These are phyloP conservation scores for Coprinellus aureogranulatus DNA, from an alignment of 768 basidiomycete species.

Conservation along the genomic window DNA sequence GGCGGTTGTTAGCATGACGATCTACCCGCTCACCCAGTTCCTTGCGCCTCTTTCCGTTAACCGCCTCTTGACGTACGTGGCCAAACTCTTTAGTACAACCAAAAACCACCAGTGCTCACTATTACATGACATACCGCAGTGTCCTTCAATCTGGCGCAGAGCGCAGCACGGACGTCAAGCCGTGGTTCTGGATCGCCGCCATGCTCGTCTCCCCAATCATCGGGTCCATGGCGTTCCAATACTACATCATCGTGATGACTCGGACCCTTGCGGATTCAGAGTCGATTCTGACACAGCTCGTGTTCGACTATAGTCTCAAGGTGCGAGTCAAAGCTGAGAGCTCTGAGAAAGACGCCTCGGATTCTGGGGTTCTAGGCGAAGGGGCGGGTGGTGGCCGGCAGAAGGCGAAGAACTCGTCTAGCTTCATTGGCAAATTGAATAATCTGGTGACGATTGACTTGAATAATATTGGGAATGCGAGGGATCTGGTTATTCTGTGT, in stretches of 20 bases:
- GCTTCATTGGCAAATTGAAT: constrained; percentile 72
- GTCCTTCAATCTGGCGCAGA: constrained; percentile 21
- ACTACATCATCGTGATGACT: constrained; percentile 41
- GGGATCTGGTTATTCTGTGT: constrained; percentile 11
- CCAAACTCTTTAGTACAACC: background rate
- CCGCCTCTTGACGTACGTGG: constrained; percentile 33
- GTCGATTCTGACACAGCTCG: constrained; percentile 37
- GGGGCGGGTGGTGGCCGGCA: background rate
- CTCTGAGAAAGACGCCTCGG: constrained; percentile 4
- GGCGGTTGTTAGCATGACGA: constrained; percentile 23
- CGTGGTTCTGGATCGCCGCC: constrained; percentile 16
- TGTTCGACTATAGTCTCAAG: constrained; percentile 48
- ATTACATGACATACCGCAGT: constrained; percentile 5
- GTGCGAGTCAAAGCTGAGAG: constrained; percentile 54
- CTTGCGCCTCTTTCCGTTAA: constrained; percentile 42
- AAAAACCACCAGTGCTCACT: background rate
- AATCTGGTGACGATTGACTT: constrained; percentile 67
- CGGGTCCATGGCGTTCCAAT: constrained; percentile 24
- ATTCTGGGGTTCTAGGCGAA: background rate
- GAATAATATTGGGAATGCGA: constrained; percentile 28
- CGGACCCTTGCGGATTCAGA: constrained; percentile 48
- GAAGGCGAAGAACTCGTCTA: constrained; percentile 19
- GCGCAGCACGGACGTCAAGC: constrained; percentile 4
- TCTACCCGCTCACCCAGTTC: constrained; percentile 30
- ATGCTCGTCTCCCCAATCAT: constrained; percentile 9